A percentile compares a stretch with the other conserved stretches of the same genome.
Conservation (phyloP, 768 basidiomycete genomes). For the Lepiota subincarnata region DNA sequence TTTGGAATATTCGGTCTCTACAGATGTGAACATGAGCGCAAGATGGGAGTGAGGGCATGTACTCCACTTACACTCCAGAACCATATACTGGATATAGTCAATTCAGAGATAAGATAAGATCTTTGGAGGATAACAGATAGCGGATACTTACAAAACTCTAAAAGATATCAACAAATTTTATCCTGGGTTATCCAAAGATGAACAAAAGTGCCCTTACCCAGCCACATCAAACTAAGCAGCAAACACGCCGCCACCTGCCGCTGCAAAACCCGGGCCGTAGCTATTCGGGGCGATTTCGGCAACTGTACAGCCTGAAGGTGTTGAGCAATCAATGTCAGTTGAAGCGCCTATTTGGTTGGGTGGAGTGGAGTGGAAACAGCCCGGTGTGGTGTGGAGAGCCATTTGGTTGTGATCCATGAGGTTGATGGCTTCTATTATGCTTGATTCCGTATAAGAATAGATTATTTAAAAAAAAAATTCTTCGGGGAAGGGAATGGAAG, state of each 20-base stretch:
- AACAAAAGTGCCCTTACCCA: slow-evolving; percentile 25
- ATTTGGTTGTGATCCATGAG: slow-evolving; percentile 46
- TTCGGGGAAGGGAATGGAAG: background rate
- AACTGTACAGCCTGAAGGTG: slow-evolving; percentile 40
- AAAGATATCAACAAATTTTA: background rate
- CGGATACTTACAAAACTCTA: slow-evolving; percentile 16
- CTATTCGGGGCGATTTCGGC: slow-evolving; percentile 38
- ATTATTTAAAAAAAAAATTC: background rate
- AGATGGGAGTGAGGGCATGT: background rate
- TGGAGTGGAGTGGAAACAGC: slow-evolving; percentile 30
- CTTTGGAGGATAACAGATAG: background rate
- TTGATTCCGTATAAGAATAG: background rate
- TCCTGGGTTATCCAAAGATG: background rate
- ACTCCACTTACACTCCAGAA: slow-evolving; percentile 39
- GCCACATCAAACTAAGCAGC: slow-evolving; percentile 64
- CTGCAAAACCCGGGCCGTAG: slow-evolving; percentile 44
- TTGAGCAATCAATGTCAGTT: slow-evolving; percentile 27
- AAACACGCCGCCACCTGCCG: slow-evolving; percentile 51
- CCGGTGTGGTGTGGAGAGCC: slow-evolving; percentile 46
- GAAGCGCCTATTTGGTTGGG: slow-evolving; percentile 28
- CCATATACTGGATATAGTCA: slow-evolving; percentile 32
- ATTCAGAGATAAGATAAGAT: background rate
- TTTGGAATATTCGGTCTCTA: slow-evolving; percentile 13
- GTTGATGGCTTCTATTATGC: slow-evolving; percentile 62
- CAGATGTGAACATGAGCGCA: slow-evolving; percentile 22